These are phyloP conservation scores for Corynascus novoguineensis DNA, from an alignment of 495 filamentous ascomycete species.

Conservation along the genomic window DNA sequence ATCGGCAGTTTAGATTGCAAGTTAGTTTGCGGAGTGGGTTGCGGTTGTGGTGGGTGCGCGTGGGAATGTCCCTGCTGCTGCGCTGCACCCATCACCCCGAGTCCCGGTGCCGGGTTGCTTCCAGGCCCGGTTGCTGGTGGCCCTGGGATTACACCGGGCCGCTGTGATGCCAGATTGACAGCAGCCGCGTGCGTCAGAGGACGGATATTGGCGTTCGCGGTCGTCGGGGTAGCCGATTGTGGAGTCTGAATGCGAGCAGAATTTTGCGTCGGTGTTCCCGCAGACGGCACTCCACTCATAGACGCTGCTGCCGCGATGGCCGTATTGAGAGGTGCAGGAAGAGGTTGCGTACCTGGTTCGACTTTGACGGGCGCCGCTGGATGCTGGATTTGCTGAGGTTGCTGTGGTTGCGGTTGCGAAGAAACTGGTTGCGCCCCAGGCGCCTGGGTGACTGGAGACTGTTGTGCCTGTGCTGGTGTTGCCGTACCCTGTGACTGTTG, in stretches of 20 bases:
- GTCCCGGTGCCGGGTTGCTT: constrained; percentile 26
- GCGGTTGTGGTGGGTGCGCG: constrained; percentile 43
- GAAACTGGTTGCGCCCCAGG: constrained; percentile 8
- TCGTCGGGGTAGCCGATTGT: constrained; percentile 41
- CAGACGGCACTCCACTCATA: constrained; percentile 31
- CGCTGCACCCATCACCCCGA: constrained; percentile 27
- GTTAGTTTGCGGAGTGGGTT: constrained; percentile 29
- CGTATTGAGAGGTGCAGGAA: constrained; percentile 42
- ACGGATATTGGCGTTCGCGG: constrained; percentile 36
- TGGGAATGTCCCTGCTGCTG: constrained; percentile 49
- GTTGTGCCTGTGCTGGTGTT: constrained; percentile 23
- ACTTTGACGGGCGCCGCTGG: constrained; percentile 31
- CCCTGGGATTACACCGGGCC: constrained; percentile 32
- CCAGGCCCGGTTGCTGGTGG: constrained; percentile 2
- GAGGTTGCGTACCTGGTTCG: constrained; percentile 34
- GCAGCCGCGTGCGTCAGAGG: constrained; percentile 45
- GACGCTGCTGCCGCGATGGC: constrained; percentile 39
- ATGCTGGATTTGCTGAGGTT: constrained; percentile 21
- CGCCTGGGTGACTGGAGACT: constrained; percentile 16
- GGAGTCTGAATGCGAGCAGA: constrained; percentile 44
- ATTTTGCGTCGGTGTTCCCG: constrained; percentile 41
- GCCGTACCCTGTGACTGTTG: constrained; percentile 20
- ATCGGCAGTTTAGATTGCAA: constrained; percentile 63
- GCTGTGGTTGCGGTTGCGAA: constrained; percentile 6
- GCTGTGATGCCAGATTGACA: constrained; percentile 41